Percentiles rank a stretch among this genome's conserved stretches.
These are phyloP conservation scores for Haberlea rhodopensis DNA, from an alignment of 257 asterid species.

Conservation along the genomic window DNA sequence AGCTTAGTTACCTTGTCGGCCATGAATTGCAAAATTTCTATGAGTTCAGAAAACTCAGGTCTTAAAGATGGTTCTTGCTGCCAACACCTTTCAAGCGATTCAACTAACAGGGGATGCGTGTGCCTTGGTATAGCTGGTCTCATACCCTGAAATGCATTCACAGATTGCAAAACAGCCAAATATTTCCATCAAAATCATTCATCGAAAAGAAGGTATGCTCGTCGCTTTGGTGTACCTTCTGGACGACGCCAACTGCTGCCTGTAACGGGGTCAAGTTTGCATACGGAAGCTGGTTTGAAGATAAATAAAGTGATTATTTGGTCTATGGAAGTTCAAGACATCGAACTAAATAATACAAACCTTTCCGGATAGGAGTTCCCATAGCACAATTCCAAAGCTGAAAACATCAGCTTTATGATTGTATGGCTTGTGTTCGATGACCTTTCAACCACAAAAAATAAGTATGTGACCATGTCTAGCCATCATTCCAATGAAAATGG, in stretches of 20 bases:
- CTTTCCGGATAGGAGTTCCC: slow-evolving; percentile 89
- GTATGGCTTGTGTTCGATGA: slow-evolving; percentile 78
- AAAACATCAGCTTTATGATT: slow-evolving; percentile 80
- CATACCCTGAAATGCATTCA: slow-evolving; percentile 45
- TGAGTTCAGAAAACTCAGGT: slow-evolving; percentile 79
- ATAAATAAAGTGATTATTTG: slow-evolving; percentile 24
- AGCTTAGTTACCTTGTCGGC: slow-evolving; percentile 51
- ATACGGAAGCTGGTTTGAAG: slow-evolving; percentile 60
- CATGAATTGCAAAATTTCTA: slow-evolving; percentile 47
- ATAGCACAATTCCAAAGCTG: slow-evolving; percentile 72
- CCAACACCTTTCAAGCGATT: slow-evolving; percentile 73
- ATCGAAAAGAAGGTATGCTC: too few species aligned
- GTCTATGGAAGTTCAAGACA: background rate
- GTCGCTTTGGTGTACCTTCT: slow-evolving; percentile 61
- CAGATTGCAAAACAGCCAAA: slow-evolving; percentile 1
- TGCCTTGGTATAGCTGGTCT: slow-evolving; percentile 61
- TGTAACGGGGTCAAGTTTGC: slow-evolving; percentile 75
- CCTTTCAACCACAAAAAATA: slow-evolving; percentile 40
- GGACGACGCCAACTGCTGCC: slow-evolving; percentile 89
- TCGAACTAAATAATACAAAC: slow-evolving; percentile 31
- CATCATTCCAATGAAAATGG: background rate
- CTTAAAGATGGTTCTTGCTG: slow-evolving; percentile 67
- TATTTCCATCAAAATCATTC: background rate
- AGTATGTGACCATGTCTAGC: background rate
- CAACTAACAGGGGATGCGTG: slow-evolving; percentile 58